A percentile compares a stretch with the other conserved stretches of the same genome.
These are phyloP conservation scores for Globisporangium camurandrum DNA, from an alignment of 352 stramenopile species.

Conservation along the genomic window DNA sequence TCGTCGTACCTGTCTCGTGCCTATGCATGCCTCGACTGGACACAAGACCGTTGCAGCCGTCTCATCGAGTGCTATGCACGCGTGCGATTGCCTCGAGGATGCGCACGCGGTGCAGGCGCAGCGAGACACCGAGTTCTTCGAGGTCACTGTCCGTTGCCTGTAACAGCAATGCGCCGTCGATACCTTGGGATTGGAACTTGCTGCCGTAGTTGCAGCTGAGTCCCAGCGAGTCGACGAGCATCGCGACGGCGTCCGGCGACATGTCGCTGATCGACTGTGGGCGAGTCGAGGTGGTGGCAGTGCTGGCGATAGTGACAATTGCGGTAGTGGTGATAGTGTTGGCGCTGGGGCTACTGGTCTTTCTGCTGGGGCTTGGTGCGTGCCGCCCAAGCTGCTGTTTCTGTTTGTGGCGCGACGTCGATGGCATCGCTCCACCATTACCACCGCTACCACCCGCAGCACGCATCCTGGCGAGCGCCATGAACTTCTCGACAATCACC, in stretches of 20 bases:
- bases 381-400: constrained; percentile 3
- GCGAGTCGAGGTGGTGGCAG: background rate
- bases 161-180: constrained; percentile 51
- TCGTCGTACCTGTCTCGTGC: no score
- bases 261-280: constrained; percentile 14
- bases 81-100: constrained; percentile 38
- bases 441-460: no score
- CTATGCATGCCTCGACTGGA: background rate
- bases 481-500: constrained; percentile 41
- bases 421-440: constrained; percentile 1
- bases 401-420: constrained; percentile 11
- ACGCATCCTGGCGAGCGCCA: constrained; percentile 14
- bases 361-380: background rate
- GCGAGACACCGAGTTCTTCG: constrained; percentile 53
- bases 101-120: constrained; percentile 66
- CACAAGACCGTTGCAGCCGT: background rate
- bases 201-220: constrained; percentile 20
- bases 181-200: constrained; percentile 36
- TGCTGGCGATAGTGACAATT: no score
- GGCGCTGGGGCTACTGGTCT: constrained; percentile 6
- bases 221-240: constrained; percentile 44
- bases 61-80: background rate
- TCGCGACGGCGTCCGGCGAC: constrained; percentile 34
- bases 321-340: background rate
- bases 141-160: constrained; percentile 52